A percentile compares a stretch with the other conserved stretches of the same genome.
Conservation (phyloP, 225 moss, liverwort and hornwort species). For the Polytrichum formosum region DNA sequence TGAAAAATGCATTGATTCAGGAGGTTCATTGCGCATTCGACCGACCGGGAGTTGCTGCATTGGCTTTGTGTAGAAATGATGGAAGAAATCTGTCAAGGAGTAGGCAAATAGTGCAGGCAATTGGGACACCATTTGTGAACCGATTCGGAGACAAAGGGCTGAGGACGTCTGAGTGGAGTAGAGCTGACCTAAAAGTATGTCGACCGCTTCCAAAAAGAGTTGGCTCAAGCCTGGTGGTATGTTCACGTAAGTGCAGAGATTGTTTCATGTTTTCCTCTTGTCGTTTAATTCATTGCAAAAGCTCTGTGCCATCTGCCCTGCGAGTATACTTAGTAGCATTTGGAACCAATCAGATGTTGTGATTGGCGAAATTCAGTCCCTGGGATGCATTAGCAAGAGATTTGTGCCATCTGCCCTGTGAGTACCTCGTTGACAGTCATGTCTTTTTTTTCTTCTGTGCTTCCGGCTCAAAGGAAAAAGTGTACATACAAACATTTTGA, state of each 20-base stretch:
- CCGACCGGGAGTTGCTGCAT: conserved; percentile 19
- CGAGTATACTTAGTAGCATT: background rate
- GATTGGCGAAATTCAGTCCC: background rate
- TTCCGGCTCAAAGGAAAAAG: too few species aligned
- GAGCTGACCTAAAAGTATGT: conserved; percentile 6
- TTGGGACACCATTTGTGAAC: conserved; percentile 9
- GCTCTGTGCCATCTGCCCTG: background rate
- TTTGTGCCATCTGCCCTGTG: background rate
- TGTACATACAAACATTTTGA: background rate
- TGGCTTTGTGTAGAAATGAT: conserved; percentile 1
- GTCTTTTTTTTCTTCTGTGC: too few species aligned
- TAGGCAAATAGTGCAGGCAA: background rate
- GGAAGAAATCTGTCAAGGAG: conserved; percentile 17
- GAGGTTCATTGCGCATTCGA: conserved; percentile 12
- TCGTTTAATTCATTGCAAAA: background rate
- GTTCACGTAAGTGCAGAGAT: conserved; percentile 23
- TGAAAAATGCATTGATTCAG: background rate
- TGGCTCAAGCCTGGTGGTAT: conserved; percentile 13
- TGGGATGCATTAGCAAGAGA: background rate
- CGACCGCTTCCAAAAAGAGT: conserved; percentile 6
- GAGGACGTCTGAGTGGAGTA: conserved; percentile 18
- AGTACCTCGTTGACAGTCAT: background rate
- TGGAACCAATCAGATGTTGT: conserved; percentile 10
- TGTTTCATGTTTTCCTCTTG: background rate
- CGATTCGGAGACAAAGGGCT: conserved; percentile 22